Base-by-base conservation (phyloP, 176 grass and related monocot genomes). In the Carex littledalei region DNA sequence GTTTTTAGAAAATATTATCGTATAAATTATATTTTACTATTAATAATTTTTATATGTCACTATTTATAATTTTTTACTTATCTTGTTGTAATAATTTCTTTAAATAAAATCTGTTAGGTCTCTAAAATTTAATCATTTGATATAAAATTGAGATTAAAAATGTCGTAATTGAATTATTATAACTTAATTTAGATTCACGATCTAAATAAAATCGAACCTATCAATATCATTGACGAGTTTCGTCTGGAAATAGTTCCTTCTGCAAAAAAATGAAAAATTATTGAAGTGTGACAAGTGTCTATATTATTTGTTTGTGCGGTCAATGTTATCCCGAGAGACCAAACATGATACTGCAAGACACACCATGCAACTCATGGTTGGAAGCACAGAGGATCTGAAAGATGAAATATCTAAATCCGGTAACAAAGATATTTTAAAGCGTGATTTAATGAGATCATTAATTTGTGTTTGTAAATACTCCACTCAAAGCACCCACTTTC, bases 401-500 rank as follows among this genome's bases (percentile, higher is more conserved):
- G 6, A 17, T 26, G 3, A 78, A 78, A 78, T 78, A 78, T 78
- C 73, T 56, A 56, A 55, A 56, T 56, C 50, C 22, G 45, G 70
- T 73, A 52, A 26, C 10, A 45, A 75, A 22, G 9, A 76, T 29
- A 76, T 77, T 77, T 77, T 77, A 78, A 78, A 55, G 11, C 24
- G 49, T 14, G 74, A 78, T 78, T 43, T 78, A 78, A 31, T 56
- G 55, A 56, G 47, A 26, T 55, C 21, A 55, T 54, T 77, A 77
- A 76, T 54, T 77, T 15, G 21, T 24, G 45, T 76, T 76, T 26
- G 72, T 77, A 77, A 54, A 77, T 77, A 55, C 74, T 56, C 74
- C 74, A 78, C 74, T 78, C 12, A 54, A 78, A 22, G 5, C 47
- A 24, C 3, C 55, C 73, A 78, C 73, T 55, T 78, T 55, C 73